Conservation (phyloP, 1,284 basidiomycete genomes). For the Ceratobasidium sp. region DNA sequence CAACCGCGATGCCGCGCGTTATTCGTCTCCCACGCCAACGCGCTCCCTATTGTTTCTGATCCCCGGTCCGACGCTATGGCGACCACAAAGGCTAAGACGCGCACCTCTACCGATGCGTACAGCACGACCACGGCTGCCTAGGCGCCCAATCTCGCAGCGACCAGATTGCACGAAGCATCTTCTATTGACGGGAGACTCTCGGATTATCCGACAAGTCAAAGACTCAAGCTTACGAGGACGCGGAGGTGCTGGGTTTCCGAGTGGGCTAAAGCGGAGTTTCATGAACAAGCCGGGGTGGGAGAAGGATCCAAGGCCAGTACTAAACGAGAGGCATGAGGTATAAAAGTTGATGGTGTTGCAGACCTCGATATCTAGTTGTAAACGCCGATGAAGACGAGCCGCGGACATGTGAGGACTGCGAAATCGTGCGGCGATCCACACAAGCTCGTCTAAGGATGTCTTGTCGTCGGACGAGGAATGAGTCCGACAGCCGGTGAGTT, state of each 20-base stretch:
- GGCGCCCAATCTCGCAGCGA: conserved; percentile 94
- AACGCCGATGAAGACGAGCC: conserved; percentile 99
- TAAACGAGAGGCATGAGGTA: background rate
- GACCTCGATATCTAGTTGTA: too few relatives aligned
- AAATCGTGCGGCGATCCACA: conserved; percentile 99
- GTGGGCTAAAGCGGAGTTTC: too few relatives aligned
- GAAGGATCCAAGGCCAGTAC: conserved; percentile 83
- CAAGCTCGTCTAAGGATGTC: conserved; percentile 97
- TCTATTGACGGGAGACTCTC: conserved; percentile 93
- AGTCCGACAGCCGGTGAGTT: conserved; percentile 84
- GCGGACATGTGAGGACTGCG: conserved; percentile 98
- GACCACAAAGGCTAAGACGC: conserved; percentile 94
- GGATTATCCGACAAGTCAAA: conserved; percentile 97
- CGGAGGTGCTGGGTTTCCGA: conserved; percentile 97
- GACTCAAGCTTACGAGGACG: conserved; percentile 96
- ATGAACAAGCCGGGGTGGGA: conserved; percentile 99
- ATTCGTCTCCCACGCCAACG: conserved; percentile 49
- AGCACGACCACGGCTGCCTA: conserved; percentile 91
- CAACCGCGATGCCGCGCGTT: too few relatives aligned
- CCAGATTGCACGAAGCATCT: conserved; percentile 99
- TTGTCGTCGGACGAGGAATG: conserved; percentile 98
- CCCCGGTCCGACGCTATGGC: conserved; percentile 89
- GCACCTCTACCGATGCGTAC: conserved; percentile 92
- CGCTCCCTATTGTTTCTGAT: conserved; percentile 74
- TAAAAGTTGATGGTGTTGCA: conserved; percentile 55